A percentile compares a stretch with the other conserved stretches of the same genome.
These are phyloP conservation scores for Ballota nigra DNA, from an alignment of 257 asterid species.

Conservation along the genomic window DNA sequence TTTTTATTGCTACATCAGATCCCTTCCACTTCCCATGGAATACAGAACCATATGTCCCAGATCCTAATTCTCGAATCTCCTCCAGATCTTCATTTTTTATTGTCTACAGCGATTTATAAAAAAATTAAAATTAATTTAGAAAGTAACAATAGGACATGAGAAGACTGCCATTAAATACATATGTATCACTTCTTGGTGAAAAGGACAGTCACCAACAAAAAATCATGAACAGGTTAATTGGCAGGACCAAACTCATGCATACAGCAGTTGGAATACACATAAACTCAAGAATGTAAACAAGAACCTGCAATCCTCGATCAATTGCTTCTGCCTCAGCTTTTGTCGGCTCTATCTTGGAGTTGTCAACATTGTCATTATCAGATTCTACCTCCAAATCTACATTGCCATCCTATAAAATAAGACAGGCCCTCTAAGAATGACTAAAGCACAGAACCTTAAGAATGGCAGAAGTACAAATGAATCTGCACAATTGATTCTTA, in stretches of 20 bases:
- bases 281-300: conserved; percentile 9
- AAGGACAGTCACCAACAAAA: conserved; percentile 5
- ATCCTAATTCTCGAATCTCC: conserved; percentile 93
- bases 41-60: conserved; percentile 95
- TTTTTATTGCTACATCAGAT: conserved; percentile 93
- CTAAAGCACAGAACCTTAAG: conserved; percentile 4
- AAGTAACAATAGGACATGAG: background rate
- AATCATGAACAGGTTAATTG: background rate
- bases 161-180: conserved; percentile 1
- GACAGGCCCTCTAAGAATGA: conserved; percentile 14
- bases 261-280: background rate
- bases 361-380: conserved; percentile 59
- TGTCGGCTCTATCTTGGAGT: conserved; percentile 79
- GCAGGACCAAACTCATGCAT: background rate
- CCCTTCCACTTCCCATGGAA: conserved; percentile 99
- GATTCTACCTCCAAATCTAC: conserved; percentile 67
- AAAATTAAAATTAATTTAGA: conserved; percentile 14
- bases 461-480: background rate
- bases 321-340: conserved; percentile 95
- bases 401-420: conserved; percentile 52
- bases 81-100: conserved; percentile 91
- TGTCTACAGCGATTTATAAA: conserved; percentile 41
- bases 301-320: conserved; percentile 92
- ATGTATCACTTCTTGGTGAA: too few relatives aligned
- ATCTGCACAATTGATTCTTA: conserved; percentile 32